Percentiles rank a stretch among this genome's conserved stretches.
Conservation (phyloP, 495 filamentous ascomycete species). For the Penicillium malachiteum region DNA sequence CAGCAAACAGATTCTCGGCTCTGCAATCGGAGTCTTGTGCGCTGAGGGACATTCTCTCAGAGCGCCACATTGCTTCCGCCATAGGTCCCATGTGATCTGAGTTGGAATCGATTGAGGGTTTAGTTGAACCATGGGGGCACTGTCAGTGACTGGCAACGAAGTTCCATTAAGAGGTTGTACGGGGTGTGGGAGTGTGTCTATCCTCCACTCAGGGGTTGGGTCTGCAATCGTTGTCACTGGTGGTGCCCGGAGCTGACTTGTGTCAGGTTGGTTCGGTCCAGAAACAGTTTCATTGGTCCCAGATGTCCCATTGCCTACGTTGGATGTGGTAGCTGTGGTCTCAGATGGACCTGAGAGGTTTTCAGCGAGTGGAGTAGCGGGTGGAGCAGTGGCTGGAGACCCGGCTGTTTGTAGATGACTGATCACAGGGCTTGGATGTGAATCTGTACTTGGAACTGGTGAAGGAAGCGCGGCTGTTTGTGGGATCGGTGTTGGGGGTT, state of each 20-base stretch:
- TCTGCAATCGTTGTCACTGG: neutral
- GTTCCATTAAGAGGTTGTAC: neutral
- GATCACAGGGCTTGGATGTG: conserved; percentile 15
- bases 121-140: no score
- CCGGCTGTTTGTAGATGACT: neutral
- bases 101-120: neutral
- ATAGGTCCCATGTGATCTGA: conserved; percentile 10
- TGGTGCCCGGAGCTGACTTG: neutral
- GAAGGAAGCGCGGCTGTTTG: conserved; percentile 13
- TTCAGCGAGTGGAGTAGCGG: neutral
- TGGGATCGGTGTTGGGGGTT: conserved; percentile 3
- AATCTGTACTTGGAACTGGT: conserved; percentile 16
- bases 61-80: neutral
- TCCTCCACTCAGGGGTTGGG: neutral
- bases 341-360: neutral
- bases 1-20: conserved; percentile 56
- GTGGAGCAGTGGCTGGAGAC: neutral
- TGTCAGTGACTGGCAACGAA: neutral
- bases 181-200: neutral
- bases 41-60: neutral
- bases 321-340: neutral
- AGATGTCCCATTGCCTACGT: neutral
- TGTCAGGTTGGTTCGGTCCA: neutral
- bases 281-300: neutral
- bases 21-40: neutral